Evolutionary conservation across 306 rosid genomes (phyloP), one percentile per base, ranked within the genome.

Genomic region (Psophocarpus tetragonolobus): DNA sequence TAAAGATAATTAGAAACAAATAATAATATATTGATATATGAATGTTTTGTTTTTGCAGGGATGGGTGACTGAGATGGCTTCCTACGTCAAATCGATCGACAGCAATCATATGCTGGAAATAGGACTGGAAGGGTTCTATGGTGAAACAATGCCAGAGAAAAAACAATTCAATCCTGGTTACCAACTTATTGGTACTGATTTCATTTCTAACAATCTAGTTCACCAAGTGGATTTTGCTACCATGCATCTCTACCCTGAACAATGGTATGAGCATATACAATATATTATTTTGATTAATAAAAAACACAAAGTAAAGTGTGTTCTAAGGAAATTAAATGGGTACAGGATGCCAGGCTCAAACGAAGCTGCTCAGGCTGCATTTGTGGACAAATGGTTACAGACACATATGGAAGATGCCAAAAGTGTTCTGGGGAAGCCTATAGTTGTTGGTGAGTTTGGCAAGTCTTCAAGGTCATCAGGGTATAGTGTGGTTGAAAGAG

Each of bases 41-140:
- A 33, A 36, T 15, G 8, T 36, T 8, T 63, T 20, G 2, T 6
- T 6, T 26, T 57, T 61, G 20, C 83, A 84, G 86, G 76, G 69
- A 12, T 85, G 84, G 88, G 88, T 74, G 81, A 69, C 27, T 15
- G 88, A 81, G 81, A 82, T 85, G 86, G 86, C 76, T 13, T 54
- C 79, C 45, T 45, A 62, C 29, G 86, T 85, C 20, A 81, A 82
- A 65, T 82, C 82, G 76, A 74, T 81, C 58, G 88, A 85, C 24
- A 61, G 27, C 3, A 82, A 58, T 6, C 86, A 85, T 61, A 38
- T 85, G 57, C 33, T 85, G 9, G 84, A 85, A 64, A 32, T 82
- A 17, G 88, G 86, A 42, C 76, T 85, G 0, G 88, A 82, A 79
- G 88, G 86, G 14, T 85, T 82, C 68, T 85, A 82, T n/a, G 86